Evolutionary conservation across 2,329 filamentous ascomycete genomes (phyloP), one percentile per base, ranked within the genome.

Genomic region (Triangularia setosa): DNA sequence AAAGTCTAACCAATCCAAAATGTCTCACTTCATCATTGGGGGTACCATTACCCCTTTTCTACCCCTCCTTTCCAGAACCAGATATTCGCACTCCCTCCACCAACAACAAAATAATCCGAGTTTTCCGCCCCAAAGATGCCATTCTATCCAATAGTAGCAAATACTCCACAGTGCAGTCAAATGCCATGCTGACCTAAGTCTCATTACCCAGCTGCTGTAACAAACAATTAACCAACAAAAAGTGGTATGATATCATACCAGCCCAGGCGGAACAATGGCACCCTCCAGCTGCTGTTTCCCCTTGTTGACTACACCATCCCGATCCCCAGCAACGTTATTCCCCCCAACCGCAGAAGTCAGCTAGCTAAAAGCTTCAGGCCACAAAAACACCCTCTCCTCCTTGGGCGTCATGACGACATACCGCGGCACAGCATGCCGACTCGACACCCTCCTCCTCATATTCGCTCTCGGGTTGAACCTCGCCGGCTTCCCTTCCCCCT

Each of bases 381-480:
- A 88, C 53, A 87, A 74, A 69, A 87, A 84, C 77, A 85, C 84
- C 77, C 83, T 85, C 73, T 88, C 85, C 25, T 78, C 79, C 0
- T 77, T 75, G 1, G 86, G 85, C 48, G 73, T 67, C 68, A 71
- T 72, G 48, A 72, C 62, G 11, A 72, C 69, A 58, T 71, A 72
- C 24, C 67, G 67, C 59, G 79, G 73, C 68, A 84, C 83, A 40
- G 83, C 81, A 53, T 78, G 80, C 76, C 82, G 83, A 76, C 84
- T 87, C 33, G 82, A 85, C 53, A 85, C 81, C 27, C 86, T 79
- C 61, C 88, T 79, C 88, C 88, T 90, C 78, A 90, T 79, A 74
- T 90, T 89, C 27, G 87, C 88, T 53, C 87, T 80, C 7, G 87
- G 87, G 75, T 90, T 90, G 78, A 88, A 90, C 68, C 81, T 79